Conservation (phyloP, 148 eudicot genomes). For the Euryodendron excelsum region DNA sequence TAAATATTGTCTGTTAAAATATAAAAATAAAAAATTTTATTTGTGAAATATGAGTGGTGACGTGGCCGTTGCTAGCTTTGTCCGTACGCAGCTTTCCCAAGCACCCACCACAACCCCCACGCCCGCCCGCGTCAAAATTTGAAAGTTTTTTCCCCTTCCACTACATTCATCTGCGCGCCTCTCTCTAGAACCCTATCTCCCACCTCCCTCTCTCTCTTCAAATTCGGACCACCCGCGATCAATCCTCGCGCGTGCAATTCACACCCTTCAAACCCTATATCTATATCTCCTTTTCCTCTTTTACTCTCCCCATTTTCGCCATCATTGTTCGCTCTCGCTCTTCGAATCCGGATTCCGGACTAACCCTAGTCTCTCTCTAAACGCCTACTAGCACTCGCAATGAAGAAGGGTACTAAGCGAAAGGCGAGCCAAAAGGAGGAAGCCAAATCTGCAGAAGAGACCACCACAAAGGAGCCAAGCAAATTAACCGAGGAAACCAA, state of each 20-base stretch:
- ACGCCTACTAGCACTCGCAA: not conserved
- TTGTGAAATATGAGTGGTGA: too few relatives aligned
- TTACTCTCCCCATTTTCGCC: not conserved
- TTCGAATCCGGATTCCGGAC: not conserved
- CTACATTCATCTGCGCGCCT: too few relatives aligned
- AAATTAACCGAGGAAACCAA: constrained; percentile 13
- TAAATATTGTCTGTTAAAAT: too few relatives aligned
- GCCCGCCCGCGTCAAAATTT: too few relatives aligned
- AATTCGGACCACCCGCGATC: constrained; percentile 14
- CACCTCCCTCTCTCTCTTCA: not conserved
- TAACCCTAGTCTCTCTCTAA: not conserved
- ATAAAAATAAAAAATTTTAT: too few relatives aligned
- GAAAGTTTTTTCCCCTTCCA: too few relatives aligned
- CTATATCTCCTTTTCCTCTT: too few relatives aligned
- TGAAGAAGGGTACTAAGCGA: constrained; percentile 52
- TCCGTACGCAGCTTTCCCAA: too few relatives aligned
- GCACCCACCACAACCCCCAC: too few relatives aligned
- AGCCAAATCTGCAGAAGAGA: constrained; percentile 14
- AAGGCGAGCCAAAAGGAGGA: constrained; percentile 33
- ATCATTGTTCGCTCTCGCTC: not conserved
- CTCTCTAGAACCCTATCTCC: not conserved
- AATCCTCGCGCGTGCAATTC: constrained; percentile 11
- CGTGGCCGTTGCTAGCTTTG: too few relatives aligned
- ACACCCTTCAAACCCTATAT: not conserved
- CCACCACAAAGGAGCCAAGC: constrained; percentile 2